A percentile compares a stretch with the other conserved stretches of the same genome.
These are phyloP conservation scores for Saccharomyces hybrid DNA, from an alignment of 1,139 yeast species.

Conservation along the genomic window DNA sequence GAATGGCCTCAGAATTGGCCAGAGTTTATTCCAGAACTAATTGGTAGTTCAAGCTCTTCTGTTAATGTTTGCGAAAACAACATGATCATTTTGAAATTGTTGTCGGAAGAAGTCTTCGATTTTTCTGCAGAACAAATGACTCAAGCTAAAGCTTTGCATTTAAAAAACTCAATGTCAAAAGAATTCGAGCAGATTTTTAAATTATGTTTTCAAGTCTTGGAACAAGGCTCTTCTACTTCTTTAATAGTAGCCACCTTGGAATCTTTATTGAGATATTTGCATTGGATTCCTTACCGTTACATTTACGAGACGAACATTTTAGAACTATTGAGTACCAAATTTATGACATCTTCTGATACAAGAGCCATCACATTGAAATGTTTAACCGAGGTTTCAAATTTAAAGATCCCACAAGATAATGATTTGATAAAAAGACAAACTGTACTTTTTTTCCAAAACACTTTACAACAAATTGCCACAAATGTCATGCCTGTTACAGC, in stretches of 20 bases:
- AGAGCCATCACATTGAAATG: constrained; percentile 83
- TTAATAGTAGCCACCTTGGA: constrained; percentile 78
- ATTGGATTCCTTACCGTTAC: constrained; percentile 89
- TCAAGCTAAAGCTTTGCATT: constrained; percentile 79
- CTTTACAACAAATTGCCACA: constrained; percentile 61
- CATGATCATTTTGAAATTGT: constrained; percentile 80
- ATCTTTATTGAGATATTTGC: constrained; percentile 75
- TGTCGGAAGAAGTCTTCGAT: constrained; percentile 94
- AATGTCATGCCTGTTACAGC: constrained; percentile 67
- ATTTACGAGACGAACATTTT: constrained; percentile 82
- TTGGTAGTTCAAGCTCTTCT: constrained; percentile 73
- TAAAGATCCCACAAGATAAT: constrained; percentile 57
- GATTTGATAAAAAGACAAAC: constrained; percentile 41
- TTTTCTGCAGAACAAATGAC: constrained; percentile 92
- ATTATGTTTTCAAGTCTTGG: constrained; percentile 86
- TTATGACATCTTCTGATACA: constrained; percentile 70
- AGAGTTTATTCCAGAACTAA: constrained; percentile 87
- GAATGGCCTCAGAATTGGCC: constrained; percentile 99
- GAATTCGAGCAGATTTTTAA: constrained; percentile 92
- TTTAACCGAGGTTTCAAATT: constrained; percentile 77
- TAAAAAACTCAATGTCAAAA: constrained; percentile 75
- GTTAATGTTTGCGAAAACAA: constrained; percentile 94
- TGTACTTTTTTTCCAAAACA: constrained; percentile 58
- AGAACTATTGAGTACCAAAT: constrained; percentile 63
- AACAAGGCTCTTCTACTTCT: constrained; percentile 76